Base-by-base conservation (phyloP, 1,284 basidiomycete genomes). In the Stereum hirsutum region DNA sequence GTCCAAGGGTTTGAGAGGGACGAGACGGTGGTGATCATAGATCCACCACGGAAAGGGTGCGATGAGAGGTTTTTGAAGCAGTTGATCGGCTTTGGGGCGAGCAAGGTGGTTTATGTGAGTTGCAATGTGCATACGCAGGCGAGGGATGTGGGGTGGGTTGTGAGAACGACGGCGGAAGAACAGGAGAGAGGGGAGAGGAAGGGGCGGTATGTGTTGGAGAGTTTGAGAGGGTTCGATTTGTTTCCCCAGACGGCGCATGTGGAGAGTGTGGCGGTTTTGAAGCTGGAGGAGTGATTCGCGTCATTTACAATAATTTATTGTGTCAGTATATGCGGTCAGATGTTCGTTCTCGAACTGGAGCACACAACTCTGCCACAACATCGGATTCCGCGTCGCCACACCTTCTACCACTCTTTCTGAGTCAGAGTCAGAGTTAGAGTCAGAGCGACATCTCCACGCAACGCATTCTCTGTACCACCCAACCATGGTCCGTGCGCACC, bases 41-140 rank as follows among this genome's bases (percentile, higher is more conserved):
- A 95, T 62, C 92, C 92, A 1, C 93, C 93, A 11, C 71, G 91
- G 46, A 95, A 94, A 62, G 93, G 92, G 12, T 93, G 88, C 55
- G 90, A 94, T 60, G 74, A 78, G 40, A 70, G 72, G 2, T 96
- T 95, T 62, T 68, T 96, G 35, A 63, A 75, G 26, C 92, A 96
- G 64, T 63, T 95, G 35, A 59, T 93, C 39, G 59, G 59, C 4
- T 93, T 95, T 59, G 65, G 78, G 23, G 75, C 83, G 2, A 64
- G 66, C 42, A 80, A 75, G 8, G 75, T 95, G 44, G 86, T 94
- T 43, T 96, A 96, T 60, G 89, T 96, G 47, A 89, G 85, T 55
- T 98, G 95, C 62, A 98, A 98, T 60, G 94, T 90, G 41, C 86
- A 89, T 52, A 88, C 85, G 10, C 88, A 92, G 64, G 87, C 87